These are phyloP conservation scores for Colletotrichum sp. DNA, from an alignment of 2,329 filamentous ascomycete species.

Conservation along the genomic window DNA sequence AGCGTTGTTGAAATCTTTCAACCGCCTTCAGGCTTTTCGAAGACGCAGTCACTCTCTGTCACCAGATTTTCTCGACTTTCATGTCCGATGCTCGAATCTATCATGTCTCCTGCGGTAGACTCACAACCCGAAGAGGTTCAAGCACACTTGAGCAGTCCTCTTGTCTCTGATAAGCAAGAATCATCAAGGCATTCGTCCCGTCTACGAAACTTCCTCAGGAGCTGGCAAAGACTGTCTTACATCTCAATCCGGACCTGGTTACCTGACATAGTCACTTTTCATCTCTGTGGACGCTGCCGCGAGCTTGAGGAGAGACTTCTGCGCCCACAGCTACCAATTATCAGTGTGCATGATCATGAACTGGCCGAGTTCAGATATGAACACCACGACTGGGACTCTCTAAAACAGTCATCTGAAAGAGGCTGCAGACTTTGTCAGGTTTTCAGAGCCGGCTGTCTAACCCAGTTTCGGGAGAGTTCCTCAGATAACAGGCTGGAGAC, in stretches of 20 bases:
- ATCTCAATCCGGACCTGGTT: background rate
- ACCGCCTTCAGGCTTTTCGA: no score
- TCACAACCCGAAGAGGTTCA: no score
- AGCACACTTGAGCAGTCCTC: no score
- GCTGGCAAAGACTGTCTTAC: background rate
- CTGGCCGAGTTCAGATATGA: background rate
- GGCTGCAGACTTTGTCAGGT: background rate
- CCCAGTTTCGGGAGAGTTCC: background rate
- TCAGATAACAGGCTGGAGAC: no score
- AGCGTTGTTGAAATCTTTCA: no score
- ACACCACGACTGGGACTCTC: background rate
- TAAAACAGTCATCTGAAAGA: background rate
- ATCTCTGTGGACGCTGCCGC: background rate
- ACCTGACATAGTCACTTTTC: background rate
- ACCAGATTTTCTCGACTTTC: no score
- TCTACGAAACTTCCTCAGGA: background rate
- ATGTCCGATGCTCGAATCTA: no score
- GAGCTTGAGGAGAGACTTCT: background rate
- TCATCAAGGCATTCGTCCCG: no score
- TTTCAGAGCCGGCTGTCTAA: background rate
- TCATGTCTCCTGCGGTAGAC: no score
- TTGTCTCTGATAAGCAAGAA: no score
- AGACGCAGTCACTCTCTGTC: no score
- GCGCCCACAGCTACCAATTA: background rate
- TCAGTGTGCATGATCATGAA: background rate